Percentiles rank a stretch among this genome's conserved stretches.
These are phyloP conservation scores for Takakia lepidozioides DNA, from an alignment of 225 moss, liverwort and hornwort genomes.

Conservation along the genomic window DNA sequence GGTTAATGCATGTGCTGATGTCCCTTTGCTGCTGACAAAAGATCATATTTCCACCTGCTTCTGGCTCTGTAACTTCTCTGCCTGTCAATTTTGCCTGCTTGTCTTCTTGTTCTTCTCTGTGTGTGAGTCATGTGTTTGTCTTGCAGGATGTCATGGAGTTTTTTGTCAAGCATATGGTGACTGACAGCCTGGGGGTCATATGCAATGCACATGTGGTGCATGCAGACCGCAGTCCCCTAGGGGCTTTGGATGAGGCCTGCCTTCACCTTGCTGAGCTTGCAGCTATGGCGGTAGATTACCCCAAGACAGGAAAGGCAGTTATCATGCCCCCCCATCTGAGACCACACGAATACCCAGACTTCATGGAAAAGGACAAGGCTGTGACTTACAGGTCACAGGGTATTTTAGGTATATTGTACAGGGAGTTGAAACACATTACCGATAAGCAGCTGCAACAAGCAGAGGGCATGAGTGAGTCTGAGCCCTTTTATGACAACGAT, in stretches of 20 bases:
- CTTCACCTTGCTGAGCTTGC: slow-evolving; percentile 56
- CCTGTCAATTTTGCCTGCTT: not conserved
- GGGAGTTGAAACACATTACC: slow-evolving; percentile 37
- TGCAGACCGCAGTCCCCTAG: slow-evolving; percentile 57
- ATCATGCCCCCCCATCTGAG: slow-evolving; percentile 49
- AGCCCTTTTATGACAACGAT: slow-evolving; percentile 45
- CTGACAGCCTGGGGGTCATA: slow-evolving; percentile 72
- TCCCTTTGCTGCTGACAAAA: too few species aligned
- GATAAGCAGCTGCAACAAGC: slow-evolving; percentile 20
- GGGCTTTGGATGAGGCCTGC: slow-evolving; percentile 68
- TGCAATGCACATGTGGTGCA: slow-evolving; percentile 83
- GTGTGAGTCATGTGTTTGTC: too few species aligned
- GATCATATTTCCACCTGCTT: too few species aligned
- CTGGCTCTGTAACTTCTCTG: too few species aligned
- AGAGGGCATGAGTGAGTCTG: slow-evolving; percentile 11
- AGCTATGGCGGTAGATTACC: slow-evolving; percentile 81
- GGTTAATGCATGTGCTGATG: too few species aligned
- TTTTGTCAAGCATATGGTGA: slow-evolving; percentile 65
- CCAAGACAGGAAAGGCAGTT: slow-evolving; percentile 78
- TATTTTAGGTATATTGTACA: slow-evolving; percentile 56
- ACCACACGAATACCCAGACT: slow-evolving; percentile 64
- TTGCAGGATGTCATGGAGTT: slow-evolving; percentile 78
- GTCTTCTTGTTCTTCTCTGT: not conserved
- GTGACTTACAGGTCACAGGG: slow-evolving; percentile 54
- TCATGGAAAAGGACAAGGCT: slow-evolving; percentile 64